A percentile compares a stretch with the other conserved stretches of the same genome.
Conservation (phyloP, 2,329 filamentous ascomycete genomes). For the Diaporthe velutina region DNA sequence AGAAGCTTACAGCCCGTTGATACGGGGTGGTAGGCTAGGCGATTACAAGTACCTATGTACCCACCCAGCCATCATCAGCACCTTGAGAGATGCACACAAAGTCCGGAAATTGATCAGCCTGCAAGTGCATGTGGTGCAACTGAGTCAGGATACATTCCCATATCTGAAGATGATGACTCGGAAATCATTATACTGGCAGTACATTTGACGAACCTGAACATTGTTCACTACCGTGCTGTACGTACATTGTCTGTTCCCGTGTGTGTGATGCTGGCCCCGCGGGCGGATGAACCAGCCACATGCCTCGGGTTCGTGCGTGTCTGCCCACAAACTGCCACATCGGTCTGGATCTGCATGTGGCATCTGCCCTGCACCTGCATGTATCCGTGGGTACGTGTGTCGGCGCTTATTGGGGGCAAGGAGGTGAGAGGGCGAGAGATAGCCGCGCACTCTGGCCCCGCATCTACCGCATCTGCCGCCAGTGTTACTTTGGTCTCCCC, state of each 20-base stretch:
- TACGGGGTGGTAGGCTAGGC: not conserved
- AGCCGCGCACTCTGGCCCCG: conserved; percentile 13
- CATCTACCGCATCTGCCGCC: conserved; percentile 8
- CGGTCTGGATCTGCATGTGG: not conserved
- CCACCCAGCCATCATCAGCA: not conserved
- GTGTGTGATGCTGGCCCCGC: not conserved
- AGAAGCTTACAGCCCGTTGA: not conserved
- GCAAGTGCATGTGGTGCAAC: not conserved
- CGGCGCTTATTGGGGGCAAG: conserved; percentile 7
- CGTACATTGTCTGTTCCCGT: not conserved
- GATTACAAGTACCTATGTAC: not conserved
- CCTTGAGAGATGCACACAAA: not conserved
- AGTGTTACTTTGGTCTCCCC: not conserved
- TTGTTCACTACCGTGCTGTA: not conserved
- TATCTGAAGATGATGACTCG: no score
- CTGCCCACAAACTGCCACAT: conserved; percentile 17
- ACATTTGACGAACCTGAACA: not conserved
- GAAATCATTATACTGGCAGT: not conserved
- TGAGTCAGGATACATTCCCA: not conserved
- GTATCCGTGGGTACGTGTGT: not conserved
- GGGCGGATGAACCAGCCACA: conserved; percentile 16
- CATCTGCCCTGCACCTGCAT: conserved; percentile 1
- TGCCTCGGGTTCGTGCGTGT: not conserved
- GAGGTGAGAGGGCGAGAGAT: conserved; percentile 22
- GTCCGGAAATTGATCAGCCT: not conserved